Evolutionary conservation across 441 rosid species (phyloP), one percentile per base, ranked within the genome.

Genomic region (Mallotus repandus): DNA sequence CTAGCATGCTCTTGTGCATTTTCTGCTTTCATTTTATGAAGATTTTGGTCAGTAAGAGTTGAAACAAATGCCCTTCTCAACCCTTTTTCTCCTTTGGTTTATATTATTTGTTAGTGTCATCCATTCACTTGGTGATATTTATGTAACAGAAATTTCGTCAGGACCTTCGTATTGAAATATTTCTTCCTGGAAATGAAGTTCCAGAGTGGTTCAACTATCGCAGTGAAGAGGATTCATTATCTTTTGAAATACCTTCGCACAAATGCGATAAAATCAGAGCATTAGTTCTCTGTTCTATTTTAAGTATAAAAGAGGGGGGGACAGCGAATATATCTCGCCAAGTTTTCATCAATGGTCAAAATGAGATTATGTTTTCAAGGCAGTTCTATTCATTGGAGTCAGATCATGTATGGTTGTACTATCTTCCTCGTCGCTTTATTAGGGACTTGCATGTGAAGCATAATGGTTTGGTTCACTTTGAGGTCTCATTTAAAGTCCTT

Each of bases 381-480:
- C 68, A 74, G 78, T 74, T 74, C 56, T 74, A 60, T 53, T 74
- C 73, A 32, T 61, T 68, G 68, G 59, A 74, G 68, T 67, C 68
- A 4, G 73, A 74, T 60, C 73, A 74, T 43, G 19, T 68, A 35
- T 74, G 68, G 73, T 43, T 74, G 1, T 74, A 60, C 54, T 74
- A 74, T 53, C 62, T 68, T 50, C 78, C 78, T 35, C 52, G 78
- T 32, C 66, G 60, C 35, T 57, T 58, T 58, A 63, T 72, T 45
- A 46, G 3, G 54, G 63, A 43, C 14, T 16, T 72, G 46, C 55
- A 29, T 66, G 21, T 32, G 57, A 16, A 55, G 71, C 76, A 73
- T 58, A 57, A 65, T 45, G 76, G 22, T 32, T 15, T 5, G 6
- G 32, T 32, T 29, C 65, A 32, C 13, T 73, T 65, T 48, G 70